A percentile compares a stretch with the other conserved stretches of the same genome.
These are phyloP conservation scores for Nemania abortiva DNA, from an alignment of 2,329 filamentous ascomycete species.

Conservation along the genomic window DNA sequence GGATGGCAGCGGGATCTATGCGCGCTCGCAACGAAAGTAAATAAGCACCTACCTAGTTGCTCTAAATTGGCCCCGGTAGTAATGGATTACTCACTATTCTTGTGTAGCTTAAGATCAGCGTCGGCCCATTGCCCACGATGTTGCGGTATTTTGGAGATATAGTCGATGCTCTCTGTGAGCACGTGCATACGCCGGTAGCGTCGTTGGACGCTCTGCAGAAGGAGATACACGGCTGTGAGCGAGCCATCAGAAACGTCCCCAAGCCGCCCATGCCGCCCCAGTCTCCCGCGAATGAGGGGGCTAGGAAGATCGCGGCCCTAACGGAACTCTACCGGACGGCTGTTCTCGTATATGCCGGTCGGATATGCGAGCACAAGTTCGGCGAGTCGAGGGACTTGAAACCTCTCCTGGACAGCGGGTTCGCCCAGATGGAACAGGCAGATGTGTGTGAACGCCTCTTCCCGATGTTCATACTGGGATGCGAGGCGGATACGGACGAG, in stretches of 20 bases:
- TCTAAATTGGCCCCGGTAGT: background rate
- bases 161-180: slow-evolving; percentile 19
- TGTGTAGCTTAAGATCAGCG: slow-evolving; percentile 24
- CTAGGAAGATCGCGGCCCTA: background rate
- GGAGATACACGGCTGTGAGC: slow-evolving; percentile 23
- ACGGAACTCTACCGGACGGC: slow-evolving; percentile 34
- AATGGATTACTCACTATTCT: background rate
- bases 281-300: background rate
- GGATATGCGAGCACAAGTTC: slow-evolving; percentile 26
- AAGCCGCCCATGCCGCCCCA: background rate
- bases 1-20: slow-evolving; percentile 35
- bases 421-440: slow-evolving; percentile 25
- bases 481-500: slow-evolving; percentile 52
- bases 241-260: background rate
- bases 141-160: slow-evolving; percentile 27
- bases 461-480: slow-evolving; percentile 52
- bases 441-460: slow-evolving; percentile 50
- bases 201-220: slow-evolving; percentile 5
- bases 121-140: slow-evolving; percentile 25
- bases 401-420: slow-evolving; percentile 21
- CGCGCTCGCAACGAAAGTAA: slow-evolving; percentile 24
- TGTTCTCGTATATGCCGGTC: slow-evolving; percentile 29
- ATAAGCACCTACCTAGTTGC: background rate
- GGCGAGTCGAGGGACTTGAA: slow-evolving; percentile 20
- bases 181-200: too few relatives aligned